Percentiles rank a stretch among this genome's conserved stretches.
These are phyloP conservation scores for Luffa aegyptiaca DNA, from an alignment of 306 rosid species.

Conservation along the genomic window DNA sequence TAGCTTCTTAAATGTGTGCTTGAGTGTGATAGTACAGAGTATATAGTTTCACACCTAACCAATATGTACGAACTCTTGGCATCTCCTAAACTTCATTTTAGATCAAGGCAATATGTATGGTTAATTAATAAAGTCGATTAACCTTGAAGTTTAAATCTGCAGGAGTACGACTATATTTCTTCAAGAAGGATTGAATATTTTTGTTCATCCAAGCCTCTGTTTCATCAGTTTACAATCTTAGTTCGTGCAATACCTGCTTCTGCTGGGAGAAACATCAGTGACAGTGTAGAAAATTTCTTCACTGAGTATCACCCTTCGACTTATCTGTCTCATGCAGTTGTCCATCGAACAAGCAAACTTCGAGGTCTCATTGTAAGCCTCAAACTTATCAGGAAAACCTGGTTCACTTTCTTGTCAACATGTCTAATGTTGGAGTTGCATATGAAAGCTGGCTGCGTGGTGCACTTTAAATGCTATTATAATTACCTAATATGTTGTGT, in stretches of 20 bases:
- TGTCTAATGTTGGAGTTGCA: background rate
- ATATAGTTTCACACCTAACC: background rate
- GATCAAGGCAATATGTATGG: background rate
- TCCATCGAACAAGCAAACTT: slow-evolving; percentile 52
- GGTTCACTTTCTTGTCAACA: background rate
- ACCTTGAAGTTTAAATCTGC: slow-evolving; percentile 28
- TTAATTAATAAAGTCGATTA: background rate
- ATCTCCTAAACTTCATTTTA: background rate
- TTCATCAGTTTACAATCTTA: slow-evolving; percentile 82
- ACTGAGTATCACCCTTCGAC: slow-evolving; percentile 59
- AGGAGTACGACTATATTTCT: slow-evolving; percentile 74
- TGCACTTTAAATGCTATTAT: background rate
- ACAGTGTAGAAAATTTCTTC: slow-evolving; percentile 59
- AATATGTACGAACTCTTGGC: background rate
- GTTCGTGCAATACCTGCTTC: slow-evolving; percentile 65
- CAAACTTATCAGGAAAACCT: background rate
- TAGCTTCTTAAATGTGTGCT: background rate
- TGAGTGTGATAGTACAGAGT: background rate
- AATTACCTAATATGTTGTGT: background rate
- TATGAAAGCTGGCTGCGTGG: slow-evolving; percentile 14
- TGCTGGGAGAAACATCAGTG: slow-evolving; percentile 37
- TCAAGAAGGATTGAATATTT: slow-evolving; percentile 64
- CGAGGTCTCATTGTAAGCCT: slow-evolving; percentile 55
- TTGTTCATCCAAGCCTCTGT: slow-evolving; percentile 69
- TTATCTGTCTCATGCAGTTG: slow-evolving; percentile 65